Conservation (phyloP, 2,329 filamentous ascomycete species). For the Xylariales sp. region DNA sequence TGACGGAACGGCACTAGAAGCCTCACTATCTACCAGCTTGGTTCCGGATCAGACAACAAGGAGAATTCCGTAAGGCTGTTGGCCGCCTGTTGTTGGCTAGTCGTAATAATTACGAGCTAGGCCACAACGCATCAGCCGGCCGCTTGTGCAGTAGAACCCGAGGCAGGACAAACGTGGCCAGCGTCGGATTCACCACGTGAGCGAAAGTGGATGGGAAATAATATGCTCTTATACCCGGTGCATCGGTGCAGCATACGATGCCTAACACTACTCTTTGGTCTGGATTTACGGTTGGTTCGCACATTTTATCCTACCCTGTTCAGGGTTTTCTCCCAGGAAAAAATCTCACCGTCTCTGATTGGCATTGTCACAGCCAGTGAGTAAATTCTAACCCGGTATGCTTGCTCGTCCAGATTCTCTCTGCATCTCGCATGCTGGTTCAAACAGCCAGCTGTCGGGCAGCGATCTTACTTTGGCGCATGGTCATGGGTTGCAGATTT, state of each 20-base stretch:
- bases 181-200: conserved; percentile 35
- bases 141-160: conserved; percentile 29
- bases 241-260: conserved; percentile 1
- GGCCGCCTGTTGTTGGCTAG: conserved; percentile 19
- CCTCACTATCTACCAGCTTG: not conserved
- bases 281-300: conserved; percentile 10
- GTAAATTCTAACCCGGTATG: conserved; percentile 5
- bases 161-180: conserved; percentile 33
- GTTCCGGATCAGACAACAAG: not conserved
- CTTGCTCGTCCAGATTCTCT: conserved; percentile 12
- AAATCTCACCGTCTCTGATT: not conserved
- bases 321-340: not conserved
- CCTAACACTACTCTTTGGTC: not conserved
- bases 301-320: not conserved
- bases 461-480: conserved; percentile 16
- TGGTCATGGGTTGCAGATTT: conserved; percentile 13
- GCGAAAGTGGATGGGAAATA: conserved; percentile 21
- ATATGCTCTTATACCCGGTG: conserved; percentile 2
- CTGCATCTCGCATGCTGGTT: conserved; percentile 12
- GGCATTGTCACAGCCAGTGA: not conserved
- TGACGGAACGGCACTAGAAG: conserved; percentile 1
- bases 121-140: conserved; percentile 19
- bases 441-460: conserved; percentile 16
- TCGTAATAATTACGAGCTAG: not conserved
- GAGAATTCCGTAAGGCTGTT: conserved; percentile 13